These are phyloP conservation scores for Chlorencoelia australis DNA, from an alignment of 2,329 filamentous ascomycete species.

Conservation along the genomic window DNA sequence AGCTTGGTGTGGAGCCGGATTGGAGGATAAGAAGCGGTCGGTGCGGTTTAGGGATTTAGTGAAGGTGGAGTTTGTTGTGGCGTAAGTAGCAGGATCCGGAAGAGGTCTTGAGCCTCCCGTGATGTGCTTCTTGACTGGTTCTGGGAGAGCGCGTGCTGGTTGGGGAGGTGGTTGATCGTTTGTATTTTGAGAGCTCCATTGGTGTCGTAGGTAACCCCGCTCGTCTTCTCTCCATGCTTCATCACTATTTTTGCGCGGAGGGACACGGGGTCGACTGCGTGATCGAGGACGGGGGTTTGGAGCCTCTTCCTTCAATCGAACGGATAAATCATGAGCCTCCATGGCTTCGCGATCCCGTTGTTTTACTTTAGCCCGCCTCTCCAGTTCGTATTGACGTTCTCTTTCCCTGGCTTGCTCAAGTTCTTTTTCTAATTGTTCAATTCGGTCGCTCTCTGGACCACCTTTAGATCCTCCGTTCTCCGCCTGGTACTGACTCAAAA, in stretches of 20 bases:
- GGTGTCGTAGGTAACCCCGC: conserved; percentile 40
- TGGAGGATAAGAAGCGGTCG: conserved; percentile 38
- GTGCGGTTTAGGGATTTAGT: conserved; percentile 31
- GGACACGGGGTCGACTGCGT: conserved; percentile 20
- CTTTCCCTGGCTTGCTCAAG: conserved; percentile 58
- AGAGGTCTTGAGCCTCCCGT: conserved; percentile 30
- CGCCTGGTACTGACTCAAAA: conserved; percentile 75
- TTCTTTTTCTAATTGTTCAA: conserved; percentile 70
- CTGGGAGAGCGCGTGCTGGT: conserved; percentile 25
- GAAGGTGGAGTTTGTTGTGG: conserved; percentile 13
- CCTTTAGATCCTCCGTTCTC: conserved; percentile 43
- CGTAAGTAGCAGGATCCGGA: conserved; percentile 26
- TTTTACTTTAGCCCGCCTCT: conserved; percentile 40
- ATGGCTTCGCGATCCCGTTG: conserved; percentile 16
- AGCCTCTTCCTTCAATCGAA: conserved; percentile 21
- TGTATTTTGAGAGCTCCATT: conserved; percentile 24
- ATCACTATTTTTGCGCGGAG: conserved; percentile 26
- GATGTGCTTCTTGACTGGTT: conserved; percentile 25
- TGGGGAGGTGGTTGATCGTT: conserved; percentile 16
- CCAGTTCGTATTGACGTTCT: conserved; percentile 52
- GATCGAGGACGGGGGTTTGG: conserved; percentile 18
- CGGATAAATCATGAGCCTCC: conserved; percentile 23
- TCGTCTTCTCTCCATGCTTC: conserved; percentile 41
- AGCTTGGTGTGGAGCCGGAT: conserved; percentile 32
- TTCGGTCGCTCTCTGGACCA: conserved; percentile 49